These are phyloP conservation scores for Galerina marginata DNA, from an alignment of 768 basidiomycete species.

Conservation along the genomic window DNA sequence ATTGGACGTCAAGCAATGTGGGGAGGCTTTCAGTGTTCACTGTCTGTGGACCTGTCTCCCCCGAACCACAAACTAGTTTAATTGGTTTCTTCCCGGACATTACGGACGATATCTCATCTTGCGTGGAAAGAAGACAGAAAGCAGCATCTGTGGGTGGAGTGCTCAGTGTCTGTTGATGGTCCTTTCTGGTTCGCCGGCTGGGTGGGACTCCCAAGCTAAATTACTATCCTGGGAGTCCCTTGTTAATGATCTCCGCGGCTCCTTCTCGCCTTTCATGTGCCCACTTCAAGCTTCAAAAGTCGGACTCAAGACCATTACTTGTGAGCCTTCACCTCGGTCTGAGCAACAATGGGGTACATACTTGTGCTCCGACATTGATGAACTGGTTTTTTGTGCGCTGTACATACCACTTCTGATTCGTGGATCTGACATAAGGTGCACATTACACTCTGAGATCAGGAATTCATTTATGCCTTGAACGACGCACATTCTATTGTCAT, in stretches of 20 bases:
- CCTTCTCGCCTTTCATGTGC: neutral
- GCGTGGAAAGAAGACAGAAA: constrained; percentile 12
- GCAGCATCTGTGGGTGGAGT: neutral
- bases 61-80: neutral
- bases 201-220: constrained; percentile 6
- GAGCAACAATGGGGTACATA: neutral
- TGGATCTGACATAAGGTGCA: neutral
- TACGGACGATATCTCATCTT: constrained; percentile 15
- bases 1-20: too few species aligned
- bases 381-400: constrained; percentile 6
- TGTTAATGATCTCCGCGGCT: constrained; percentile 23
- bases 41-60: neutral
- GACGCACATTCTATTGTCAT: neutral
- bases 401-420: neutral
- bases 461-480: neutral
- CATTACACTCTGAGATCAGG: neutral
- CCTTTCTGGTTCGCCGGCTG: neutral
- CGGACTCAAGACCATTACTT: constrained; percentile 9
- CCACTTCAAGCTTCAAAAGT: constrained; percentile 5
- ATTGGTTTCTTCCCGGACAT: constrained; percentile 11
- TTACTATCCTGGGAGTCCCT: constrained; percentile 10
- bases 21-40: neutral
- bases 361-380: constrained; percentile 2
- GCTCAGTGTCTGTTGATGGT: constrained; percentile 3
- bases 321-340: constrained; percentile 10